Base-by-base conservation (phyloP, 441 rosid species). In the Adansonia gregorii region DNA sequence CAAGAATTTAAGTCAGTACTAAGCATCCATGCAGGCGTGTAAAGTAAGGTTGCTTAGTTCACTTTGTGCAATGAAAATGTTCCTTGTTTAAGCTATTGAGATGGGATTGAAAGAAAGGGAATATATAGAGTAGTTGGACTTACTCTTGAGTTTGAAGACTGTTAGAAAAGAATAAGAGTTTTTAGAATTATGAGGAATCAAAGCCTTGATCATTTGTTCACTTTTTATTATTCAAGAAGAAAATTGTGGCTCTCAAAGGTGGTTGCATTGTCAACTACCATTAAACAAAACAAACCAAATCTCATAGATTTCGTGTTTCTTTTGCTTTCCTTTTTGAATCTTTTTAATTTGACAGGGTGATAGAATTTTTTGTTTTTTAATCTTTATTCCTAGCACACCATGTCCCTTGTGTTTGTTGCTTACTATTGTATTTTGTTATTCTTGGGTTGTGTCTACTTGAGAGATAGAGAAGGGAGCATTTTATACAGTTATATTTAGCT, bases 221-320 rank as follows among this genome's bases (percentile, higher is more conserved):
- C 72, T 48, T 48, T 43, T 67, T 54, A 70, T 67, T 72, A 20
- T 72, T 72, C 48, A 31, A 67, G 65, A 63, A 19, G 43, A 54
- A 27, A 75, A 35, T 3, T 49, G 76, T 60, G 76, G 76, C 66
- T 68, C 60, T 68, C 64, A 19, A 69, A 64, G 82, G 85, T 82
- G 82, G 85, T 78, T 83, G 81, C 63, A 65, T 70, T 63, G 60
- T 80, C 82, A 78, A 82, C 83, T 67, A 73, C 83, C 84, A 76
- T 76, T 64, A 41, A 76, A 43, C 54, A 58, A 59, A 64, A 46
- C 1, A 67, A 67, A 7, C 20, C 54, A 9, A 67, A 55, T 45
- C 41, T 22, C 31, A 19, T 59, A 3, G 12, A 27, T 24, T 24
- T 71, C 35, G 6, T 78, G 41, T 39, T 68, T 35, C 67, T 45